phyloP scores from a whole-genome alignment of 2,329 filamentous ascomycete species.

The Mycosphaerella sp. region DNA sequence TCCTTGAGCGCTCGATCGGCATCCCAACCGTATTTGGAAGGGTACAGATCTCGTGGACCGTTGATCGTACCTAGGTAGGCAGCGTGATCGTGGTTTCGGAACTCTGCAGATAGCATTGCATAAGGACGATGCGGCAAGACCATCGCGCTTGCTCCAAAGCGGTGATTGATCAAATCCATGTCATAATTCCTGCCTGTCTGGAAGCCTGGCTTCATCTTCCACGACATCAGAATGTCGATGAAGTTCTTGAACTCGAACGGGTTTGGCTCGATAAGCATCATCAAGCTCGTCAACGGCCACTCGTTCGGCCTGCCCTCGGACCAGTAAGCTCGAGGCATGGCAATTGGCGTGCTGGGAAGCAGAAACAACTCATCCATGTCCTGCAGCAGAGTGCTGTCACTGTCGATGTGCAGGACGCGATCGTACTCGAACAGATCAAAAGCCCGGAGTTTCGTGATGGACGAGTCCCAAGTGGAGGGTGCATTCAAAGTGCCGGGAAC shows the following conservation, averaged over 20 bases:
- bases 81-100: constrained; percentile 49
- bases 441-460: constrained; percentile 60
- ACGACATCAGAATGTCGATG: constrained; percentile 33
- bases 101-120: constrained; percentile 57
- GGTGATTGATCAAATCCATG: constrained; percentile 51
- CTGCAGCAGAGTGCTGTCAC: constrained; percentile 58
- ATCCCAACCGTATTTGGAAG: constrained; percentile 51
- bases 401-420: constrained; percentile 54
- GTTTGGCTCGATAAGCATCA: constrained; percentile 59
- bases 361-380: constrained; percentile 67
- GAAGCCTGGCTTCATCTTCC: constrained; percentile 41
- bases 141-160: constrained; percentile 55
- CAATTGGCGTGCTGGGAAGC: constrained; percentile 51
- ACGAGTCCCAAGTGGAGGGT: constrained; percentile 48
- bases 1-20: constrained; percentile 51
- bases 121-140: constrained; percentile 61
- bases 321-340: constrained; percentile 70
- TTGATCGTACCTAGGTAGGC: constrained; percentile 47
- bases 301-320: constrained; percentile 41
- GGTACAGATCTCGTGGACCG: constrained; percentile 37
- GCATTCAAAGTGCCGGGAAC: constrained; percentile 32
- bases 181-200: constrained; percentile 26
- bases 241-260: constrained; percentile 45
- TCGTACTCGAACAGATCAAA: constrained; percentile 62
- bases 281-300: constrained; percentile 52